Conservation (phyloP, 2,329 filamentous ascomycete genomes). For the Fusarium equiseti region DNA sequence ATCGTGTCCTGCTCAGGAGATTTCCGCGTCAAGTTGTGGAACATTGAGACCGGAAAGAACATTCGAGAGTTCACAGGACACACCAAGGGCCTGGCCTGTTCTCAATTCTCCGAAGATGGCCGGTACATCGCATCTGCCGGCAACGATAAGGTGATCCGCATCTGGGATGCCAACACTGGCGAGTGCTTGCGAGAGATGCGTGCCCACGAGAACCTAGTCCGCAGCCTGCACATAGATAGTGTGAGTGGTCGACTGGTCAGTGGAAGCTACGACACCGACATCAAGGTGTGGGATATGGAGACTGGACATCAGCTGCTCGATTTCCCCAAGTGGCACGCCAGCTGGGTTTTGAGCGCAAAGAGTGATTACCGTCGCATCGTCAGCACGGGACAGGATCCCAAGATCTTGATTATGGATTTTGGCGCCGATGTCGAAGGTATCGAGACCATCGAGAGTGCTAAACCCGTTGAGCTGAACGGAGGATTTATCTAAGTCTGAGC, state of each 20-base stretch:
- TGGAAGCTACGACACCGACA: conserved; percentile 93
- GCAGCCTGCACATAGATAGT: conserved; percentile 90
- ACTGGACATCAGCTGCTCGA: conserved; percentile 82
- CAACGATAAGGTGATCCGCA: conserved; percentile 94
- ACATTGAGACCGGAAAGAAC: conserved; percentile 86
- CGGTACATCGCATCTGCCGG: conserved; percentile 92
- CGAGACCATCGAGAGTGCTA: conserved; percentile 66
- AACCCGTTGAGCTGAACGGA: conserved; percentile 26
- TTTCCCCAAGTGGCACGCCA: conserved; percentile 94
- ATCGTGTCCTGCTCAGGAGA: conserved; percentile 95
- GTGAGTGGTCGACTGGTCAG: conserved; percentile 88
- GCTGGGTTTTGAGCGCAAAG: conserved; percentile 97
- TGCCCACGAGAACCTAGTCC: conserved; percentile 87
- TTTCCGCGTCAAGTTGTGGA: conserved; percentile 94
- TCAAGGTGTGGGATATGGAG: conserved; percentile 92
- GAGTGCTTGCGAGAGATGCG: conserved; percentile 83
- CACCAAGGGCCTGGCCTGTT: conserved; percentile 93
- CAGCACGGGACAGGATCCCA: conserved; percentile 92
- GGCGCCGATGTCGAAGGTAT: conserved; percentile 71
- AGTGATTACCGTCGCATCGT: conserved; percentile 95
- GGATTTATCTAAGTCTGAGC: conserved; percentile 45
- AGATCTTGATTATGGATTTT: conserved; percentile 95
- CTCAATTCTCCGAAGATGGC: conserved; percentile 96
- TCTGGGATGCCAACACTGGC: conserved; percentile 94
- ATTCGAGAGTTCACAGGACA: conserved; percentile 92